phyloP scores from a whole-genome alignment of 805 yeast species.

The Zygosaccharomyces gambellarensis region DNA sequence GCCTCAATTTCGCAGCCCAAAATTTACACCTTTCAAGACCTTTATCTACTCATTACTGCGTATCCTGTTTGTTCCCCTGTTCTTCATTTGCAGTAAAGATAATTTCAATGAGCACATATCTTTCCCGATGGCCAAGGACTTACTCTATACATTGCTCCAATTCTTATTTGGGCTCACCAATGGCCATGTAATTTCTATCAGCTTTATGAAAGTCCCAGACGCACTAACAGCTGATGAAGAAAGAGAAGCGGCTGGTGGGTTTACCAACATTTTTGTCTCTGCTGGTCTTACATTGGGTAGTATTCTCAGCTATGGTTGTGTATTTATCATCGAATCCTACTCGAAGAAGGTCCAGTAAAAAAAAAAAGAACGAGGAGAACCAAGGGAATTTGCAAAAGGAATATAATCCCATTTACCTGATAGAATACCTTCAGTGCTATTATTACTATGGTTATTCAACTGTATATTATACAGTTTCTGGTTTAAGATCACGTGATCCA shows the following conservation, averaged over 20 bases:
- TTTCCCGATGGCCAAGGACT: constrained; percentile 46
- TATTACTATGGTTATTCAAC: too few relatives aligned
- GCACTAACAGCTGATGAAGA: constrained; percentile 58
- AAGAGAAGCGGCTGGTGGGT: constrained; percentile 91
- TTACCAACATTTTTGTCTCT: constrained; percentile 74
- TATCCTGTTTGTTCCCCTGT: constrained; percentile 60
- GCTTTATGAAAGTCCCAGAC: constrained; percentile 70
- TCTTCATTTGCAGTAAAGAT: constrained; percentile 61
- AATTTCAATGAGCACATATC: constrained; percentile 35
- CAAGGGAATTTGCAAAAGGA: neutral
- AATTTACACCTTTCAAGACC: constrained; percentile 33
- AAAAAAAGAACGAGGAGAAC: neutral
- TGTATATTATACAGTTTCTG: neutral
- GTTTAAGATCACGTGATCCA: neutral
- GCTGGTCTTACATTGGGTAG: constrained; percentile 79
- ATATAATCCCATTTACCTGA: neutral
- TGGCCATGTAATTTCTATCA: constrained; percentile 77
- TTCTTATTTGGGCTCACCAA: constrained; percentile 79
- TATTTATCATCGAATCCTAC: constrained; percentile 25
- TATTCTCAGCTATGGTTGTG: constrained; percentile 64
- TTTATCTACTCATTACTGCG: constrained; percentile 55
- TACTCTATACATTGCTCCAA: constrained; percentile 64
- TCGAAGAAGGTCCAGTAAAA: constrained; percentile 1
- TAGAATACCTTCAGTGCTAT: neutral
- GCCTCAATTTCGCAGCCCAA: constrained; percentile 20